Evolutionary conservation across 2,329 filamentous ascomycete species (phyloP), one percentile per base, ranked within the genome.

Genomic region (Alternaria sp.): DNA sequence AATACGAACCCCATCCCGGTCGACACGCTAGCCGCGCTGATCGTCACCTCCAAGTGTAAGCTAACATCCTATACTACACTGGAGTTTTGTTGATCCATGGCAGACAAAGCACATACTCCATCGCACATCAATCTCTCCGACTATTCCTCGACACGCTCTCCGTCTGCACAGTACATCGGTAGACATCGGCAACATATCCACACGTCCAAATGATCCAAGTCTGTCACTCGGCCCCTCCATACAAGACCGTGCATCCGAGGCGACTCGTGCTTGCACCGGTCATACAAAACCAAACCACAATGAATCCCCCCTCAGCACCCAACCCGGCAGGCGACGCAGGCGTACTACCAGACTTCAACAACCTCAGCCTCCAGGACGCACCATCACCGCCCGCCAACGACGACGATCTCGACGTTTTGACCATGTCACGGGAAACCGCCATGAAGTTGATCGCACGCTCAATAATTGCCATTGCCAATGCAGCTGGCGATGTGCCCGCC

Each of bases 401-500:
- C 40, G 80, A 81, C 52, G 76, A 81, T 44, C 85, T 91, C 79
- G 90, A 93, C 77, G 86, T 97, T 65, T 92, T 91, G 81, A 87
- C 87, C 55, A 85, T 97, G 63, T 83, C 89, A 1, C 89, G 93
- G 4, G 84, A 90, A 55, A 89, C 89, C 3, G 94, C 94, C 6
- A 86, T 98, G 74, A 91, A 90, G 74, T 83, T 97, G 67, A 86
- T 98, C n/a, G 90, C 90, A 69, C 85, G 88, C 43, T 78, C 80
- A 12, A 74, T 84, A 15, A 76, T 82, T 72, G 85, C 88, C 5
- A 85, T 96, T 55, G 90, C 93, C 26, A 86, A 87, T 66, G 84
- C 90, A 62, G 92, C 91, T 2, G 91, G 92, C 74, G 92, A 97
- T 74, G 85, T 96, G 12, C 92, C 92, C 21, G 91, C 91, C 15